Base-by-base conservation (phyloP, 495 filamentous ascomycete genomes). In the Neurospora sp. region DNA sequence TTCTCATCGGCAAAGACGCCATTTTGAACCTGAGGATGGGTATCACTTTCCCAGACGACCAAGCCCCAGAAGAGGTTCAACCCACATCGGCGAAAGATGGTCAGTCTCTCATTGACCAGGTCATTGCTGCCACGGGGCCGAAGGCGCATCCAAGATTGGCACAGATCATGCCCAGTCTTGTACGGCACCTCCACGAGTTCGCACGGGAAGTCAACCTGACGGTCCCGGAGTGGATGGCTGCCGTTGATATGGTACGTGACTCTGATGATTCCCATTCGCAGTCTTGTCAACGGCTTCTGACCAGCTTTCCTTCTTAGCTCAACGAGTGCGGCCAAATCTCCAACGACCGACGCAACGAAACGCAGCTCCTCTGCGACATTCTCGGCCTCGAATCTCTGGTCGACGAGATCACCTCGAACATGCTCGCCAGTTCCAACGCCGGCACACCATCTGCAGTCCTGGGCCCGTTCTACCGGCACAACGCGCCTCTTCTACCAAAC, bases 271-370 rank as follows among this genome's bases (percentile, higher is more conserved):
- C 23, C 48, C 27, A 11, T 27, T 11, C 48, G 48, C 48, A 12
- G 27, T 59, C 31, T 23, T 8, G 10, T 42, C 39, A 23, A 5
- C 27, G 38, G 14, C 11, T 66, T 27, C 73, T 78, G 72, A 77
- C 72, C 14, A 18, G 18, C 27, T n/a, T 23, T 72, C 66, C 40
- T 23, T 12, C 27, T 40, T 27, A 92, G 85, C 85, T 94, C 79
- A 94, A 93, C 83, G 88, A 87, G 80, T 88, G 88, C n/a, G 92
- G 92, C 39, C 85, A 85, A 75, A 92, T 92, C 88, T 92, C 90
- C 73, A 83, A 88, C 75, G 87, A 90, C 71, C 87, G 86, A 72
- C 90, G 92, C 48, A 92, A 94, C 75, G 92, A 94, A 83, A 89
- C 89, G 38, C 90, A 91, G 75, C 84, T 93, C 16, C 80, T 94